A percentile compares a stretch with the other conserved stretches of the same genome.
These are phyloP conservation scores for Claviceps sp. DNA, from an alignment of 2,329 filamentous ascomycete species.

Conservation along the genomic window DNA sequence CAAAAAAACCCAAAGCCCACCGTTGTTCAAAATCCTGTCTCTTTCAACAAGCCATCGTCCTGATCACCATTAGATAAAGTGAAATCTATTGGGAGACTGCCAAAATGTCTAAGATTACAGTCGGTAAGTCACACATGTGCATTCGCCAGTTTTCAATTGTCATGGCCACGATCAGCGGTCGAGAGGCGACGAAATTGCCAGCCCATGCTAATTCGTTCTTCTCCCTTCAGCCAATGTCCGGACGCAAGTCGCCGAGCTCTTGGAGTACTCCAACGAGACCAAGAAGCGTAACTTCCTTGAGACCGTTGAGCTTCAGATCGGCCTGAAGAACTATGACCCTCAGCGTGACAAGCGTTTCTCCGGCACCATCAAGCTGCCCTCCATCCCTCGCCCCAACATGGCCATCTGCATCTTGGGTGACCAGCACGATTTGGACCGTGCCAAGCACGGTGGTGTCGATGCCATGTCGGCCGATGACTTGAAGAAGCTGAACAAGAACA, in stretches of 20 bases:
- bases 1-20: conserved; percentile 11
- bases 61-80: conserved; percentile 57
- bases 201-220: conserved; percentile 17
- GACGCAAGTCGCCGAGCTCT: conserved; percentile 82
- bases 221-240: conserved; percentile 64
- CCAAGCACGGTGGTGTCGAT: conserved; percentile 97
- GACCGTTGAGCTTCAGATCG: conserved; percentile 85
- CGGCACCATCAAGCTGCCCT: conserved; percentile 90
- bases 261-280: conserved; percentile 85
- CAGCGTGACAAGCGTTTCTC: conserved; percentile 99
- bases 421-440: conserved; percentile 97
- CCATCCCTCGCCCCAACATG: conserved; percentile 85
- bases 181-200: neutral
- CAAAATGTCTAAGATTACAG: conserved; percentile 80
- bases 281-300: conserved; percentile 99
- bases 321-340: conserved; percentile 97
- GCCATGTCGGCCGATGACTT: conserved; percentile 97
- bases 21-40: conserved; percentile 7
- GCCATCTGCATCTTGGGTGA: conserved; percentile 61
- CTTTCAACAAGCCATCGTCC: conserved; percentile 18
- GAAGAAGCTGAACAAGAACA: conserved; percentile 99
- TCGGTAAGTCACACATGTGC: conserved; percentile 32
- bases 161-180: neutral
- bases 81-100: conserved; percentile 76
- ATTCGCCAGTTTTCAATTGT: neutral